Base-by-base conservation (phyloP, 352 stramenopile species). In the Phytophthora hibernalis region DNA sequence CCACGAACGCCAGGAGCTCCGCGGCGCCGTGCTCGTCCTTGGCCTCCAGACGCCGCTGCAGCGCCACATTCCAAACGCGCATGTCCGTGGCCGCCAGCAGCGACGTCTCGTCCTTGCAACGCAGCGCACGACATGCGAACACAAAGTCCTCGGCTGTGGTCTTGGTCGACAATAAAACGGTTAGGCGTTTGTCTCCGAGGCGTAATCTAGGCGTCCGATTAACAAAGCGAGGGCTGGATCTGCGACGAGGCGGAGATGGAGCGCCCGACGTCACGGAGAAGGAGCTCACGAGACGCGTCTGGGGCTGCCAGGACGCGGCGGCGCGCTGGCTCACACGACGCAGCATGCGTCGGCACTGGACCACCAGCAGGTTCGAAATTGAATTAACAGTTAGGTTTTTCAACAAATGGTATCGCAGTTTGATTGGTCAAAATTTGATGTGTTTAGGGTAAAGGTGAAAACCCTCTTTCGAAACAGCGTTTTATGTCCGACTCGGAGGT, bases 41-140 rank as follows among this genome's bases (percentile, higher is more conserved):
- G 5, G 65, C 37, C 49, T 72, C 26, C n/a, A 93, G 61, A 12
- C 85, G 77, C 47, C 76, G 76, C 67, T 80, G 76, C 44, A 93
- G 67, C 37, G 78, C 85, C 16, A 89, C 37, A 54, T 84, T 89
- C 85, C 85, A 93, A 5, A 37, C 74, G n/a, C 59, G 66, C 28
- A 69, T 61, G 45, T 92, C 81, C 0, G 83, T 91, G 8, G 44
- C 59, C 0, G 81, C 74, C 42, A 92, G 49, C 21, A 92, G 54
- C 16, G 50, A 26, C 18, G 82, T 78, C 31, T 85, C 64, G 35
- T 87, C 75, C 51, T 78, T 80, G 20, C 12, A 44, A 3, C 54
- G 59, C 16, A 93, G 63, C 37, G 74, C 52, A 0, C 64, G 65
- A 31, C 79, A 89, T 5, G 76, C 52, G 7, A 55, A 51, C 8